phyloP scores from a whole-genome alignment of 768 basidiomycete genomes.

The Glaciozyma antarctica region DNA sequence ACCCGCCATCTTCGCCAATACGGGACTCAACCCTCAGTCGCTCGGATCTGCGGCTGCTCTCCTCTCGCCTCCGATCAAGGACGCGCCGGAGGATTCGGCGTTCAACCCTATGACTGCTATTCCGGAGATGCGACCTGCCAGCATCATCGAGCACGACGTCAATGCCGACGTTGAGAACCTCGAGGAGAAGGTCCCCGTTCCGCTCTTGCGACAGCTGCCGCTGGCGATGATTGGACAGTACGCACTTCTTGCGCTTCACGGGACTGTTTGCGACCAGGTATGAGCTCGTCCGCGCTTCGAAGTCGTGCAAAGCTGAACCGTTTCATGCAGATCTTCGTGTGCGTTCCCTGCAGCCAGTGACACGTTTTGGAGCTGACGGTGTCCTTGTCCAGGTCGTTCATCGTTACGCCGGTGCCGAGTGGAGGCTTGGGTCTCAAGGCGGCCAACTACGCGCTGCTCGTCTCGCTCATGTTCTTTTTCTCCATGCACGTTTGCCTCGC shows the following conservation, averaged over 20 bases:
- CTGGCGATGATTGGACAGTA: constrained; percentile 81
- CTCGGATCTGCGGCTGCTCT: constrained; percentile 10
- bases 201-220: constrained; percentile 65
- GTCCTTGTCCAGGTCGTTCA: constrained; percentile 60
- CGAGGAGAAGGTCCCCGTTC: constrained; percentile 51
- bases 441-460: constrained; percentile 82
- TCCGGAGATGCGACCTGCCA: constrained; percentile 23
- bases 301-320: too few species aligned
- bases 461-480: constrained; percentile 39
- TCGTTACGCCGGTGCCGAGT: constrained; percentile 51
- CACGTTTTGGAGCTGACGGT: constrained; percentile 50
- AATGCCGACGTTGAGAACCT: constrained; percentile 23
- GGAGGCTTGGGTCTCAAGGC: constrained; percentile 90
- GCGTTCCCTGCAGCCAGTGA: too few species aligned
- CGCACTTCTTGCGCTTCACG: constrained; percentile 75
- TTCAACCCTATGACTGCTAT: constrained; percentile 27
- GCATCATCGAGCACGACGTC: constrained; percentile 13
- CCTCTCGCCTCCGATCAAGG: not conserved
- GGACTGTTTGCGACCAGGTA: constrained; percentile 38
- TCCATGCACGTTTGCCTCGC: not conserved
- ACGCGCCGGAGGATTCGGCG: constrained; percentile 7
- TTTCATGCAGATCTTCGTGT: constrained; percentile 2
- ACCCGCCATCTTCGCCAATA: constrained; percentile 34
- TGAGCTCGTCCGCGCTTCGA: too few species aligned
- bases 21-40: constrained; percentile 31